Evolutionary conservation across 1,284 basidiomycete species (phyloP), one percentile per base, ranked within the genome.

Genomic region (Ustilago bromivora): DNA sequence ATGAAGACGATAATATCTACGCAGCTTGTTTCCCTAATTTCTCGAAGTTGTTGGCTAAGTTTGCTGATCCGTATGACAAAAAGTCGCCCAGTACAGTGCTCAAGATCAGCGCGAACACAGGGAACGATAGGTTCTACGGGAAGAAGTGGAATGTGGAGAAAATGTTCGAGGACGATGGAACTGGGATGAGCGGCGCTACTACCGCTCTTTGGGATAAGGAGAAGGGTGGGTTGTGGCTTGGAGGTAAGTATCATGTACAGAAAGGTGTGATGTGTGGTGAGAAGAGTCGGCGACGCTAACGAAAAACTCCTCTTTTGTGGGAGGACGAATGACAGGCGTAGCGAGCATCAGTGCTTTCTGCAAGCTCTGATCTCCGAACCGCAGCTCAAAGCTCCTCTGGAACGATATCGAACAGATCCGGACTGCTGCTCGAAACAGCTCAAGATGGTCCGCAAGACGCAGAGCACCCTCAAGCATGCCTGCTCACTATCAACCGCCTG

Each of bases 121-220:
- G 56, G 4, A 51, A 71, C 43, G 78, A 79, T 15, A 67, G 60
- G 43, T 83, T 83, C 53, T 82, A 68, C 32, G 82, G 82, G 1
- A 71, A 79, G 15, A 83, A 83, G 58, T 82, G 71, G 61, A 80
- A 70, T n/a, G 76, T 81, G 8, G 74, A 79, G 17, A 76, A 79
- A 52, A 6, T 79, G 4, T 35, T 83, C 28, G 81, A 83, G 64
- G 80, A 82, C 54, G 74, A 79, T 41, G 78, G 78, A 13, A 53
- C 2, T 9, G 62, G 32, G 2, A 65, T 71, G 57, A 57, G 64
- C 13, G 75, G 67, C 0, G 72, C 68, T 19, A 82, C 80, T 3
- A 59, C 66, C 4, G 80, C 67, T 6, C 2, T 76, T 35, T 72
- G 70, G 66, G 80, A 82, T 58, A 10, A 17, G 1, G 23, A 53